phyloP scores from a whole-genome alignment of 352 stramenopile species.

The Pythium rhizo-oryzae region DNA sequence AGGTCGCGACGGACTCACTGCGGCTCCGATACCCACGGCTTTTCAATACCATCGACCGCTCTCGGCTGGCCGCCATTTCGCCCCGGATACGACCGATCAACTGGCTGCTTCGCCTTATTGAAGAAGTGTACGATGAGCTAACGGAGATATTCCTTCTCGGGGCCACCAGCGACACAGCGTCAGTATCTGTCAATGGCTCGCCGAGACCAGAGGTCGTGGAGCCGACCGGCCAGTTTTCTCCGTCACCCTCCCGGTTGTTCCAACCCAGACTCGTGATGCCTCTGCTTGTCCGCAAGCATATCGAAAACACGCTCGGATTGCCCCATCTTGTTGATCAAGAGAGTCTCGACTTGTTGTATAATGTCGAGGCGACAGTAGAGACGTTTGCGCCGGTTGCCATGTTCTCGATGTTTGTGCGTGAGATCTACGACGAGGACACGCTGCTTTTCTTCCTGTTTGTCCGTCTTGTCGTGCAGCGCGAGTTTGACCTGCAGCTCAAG shows the following conservation, averaged over 20 bases:
- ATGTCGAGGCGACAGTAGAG: conserved; percentile 50
- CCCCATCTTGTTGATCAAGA: conserved; percentile 68
- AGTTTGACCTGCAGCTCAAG: conserved; percentile 57
- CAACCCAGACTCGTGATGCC: conserved; percentile 48
- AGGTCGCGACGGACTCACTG: conserved; percentile 40
- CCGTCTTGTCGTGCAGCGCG: conserved; percentile 43
- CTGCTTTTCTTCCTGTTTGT: conserved; percentile 68
- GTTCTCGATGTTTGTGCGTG: conserved; percentile 69
- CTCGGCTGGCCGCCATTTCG: conserved; percentile 8
- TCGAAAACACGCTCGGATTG: conserved; percentile 57
- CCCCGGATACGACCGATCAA: conserved; percentile 51
- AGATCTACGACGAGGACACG: conserved; percentile 67
- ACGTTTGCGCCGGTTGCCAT: conserved; percentile 48
- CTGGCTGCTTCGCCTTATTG: conserved; percentile 67
- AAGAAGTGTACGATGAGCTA: conserved; percentile 67
- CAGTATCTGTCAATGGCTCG: neutral
- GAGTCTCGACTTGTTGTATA: conserved; percentile 70
- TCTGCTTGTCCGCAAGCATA: conserved; percentile 49
- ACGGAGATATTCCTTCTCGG: conserved; percentile 28
- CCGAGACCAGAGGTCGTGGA: conserved; percentile 4
- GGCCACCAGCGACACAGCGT: neutral
- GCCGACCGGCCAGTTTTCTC: neutral
- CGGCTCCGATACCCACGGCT: conserved; percentile 57
- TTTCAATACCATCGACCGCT: conserved; percentile 36
- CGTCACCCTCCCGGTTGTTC: conserved; percentile 7